A percentile compares a stretch with the other conserved stretches of the same genome.
Conservation (phyloP, 257 asterid genomes). For the Petunia secreta region DNA sequence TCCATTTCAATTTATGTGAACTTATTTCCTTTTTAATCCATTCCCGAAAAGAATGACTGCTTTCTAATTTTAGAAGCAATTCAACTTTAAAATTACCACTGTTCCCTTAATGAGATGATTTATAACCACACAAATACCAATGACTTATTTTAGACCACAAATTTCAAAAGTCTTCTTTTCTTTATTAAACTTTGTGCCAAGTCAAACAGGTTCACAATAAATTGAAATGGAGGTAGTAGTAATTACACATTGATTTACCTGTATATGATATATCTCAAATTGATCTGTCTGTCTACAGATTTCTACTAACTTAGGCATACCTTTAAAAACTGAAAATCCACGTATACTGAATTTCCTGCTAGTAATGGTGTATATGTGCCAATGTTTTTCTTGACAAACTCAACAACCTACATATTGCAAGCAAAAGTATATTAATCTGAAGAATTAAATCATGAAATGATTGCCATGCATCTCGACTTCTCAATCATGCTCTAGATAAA, state of each 20-base stretch:
- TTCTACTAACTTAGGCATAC: constrained; percentile 41
- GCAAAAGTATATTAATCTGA: not conserved
- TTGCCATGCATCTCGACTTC: not conserved
- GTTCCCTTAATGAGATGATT: no score
- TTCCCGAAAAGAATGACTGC: no score
- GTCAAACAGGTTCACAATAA: no score
- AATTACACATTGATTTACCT: not conserved
- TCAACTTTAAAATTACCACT: no score
- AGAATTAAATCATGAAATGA: not conserved
- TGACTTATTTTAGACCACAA: no score
- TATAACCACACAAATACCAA: no score
- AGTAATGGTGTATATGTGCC: constrained; percentile 71
- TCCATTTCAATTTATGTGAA: no score
- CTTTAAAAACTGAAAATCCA: constrained; percentile 75
- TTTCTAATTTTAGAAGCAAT: no score
- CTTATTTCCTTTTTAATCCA: no score
- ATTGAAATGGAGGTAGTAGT: not conserved
- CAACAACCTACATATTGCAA: constrained; percentile 59
- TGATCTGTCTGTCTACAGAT: not conserved
- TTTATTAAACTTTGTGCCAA: no score
- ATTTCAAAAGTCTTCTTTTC: no score
- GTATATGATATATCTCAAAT: not conserved
- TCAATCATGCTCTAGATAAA: not conserved
- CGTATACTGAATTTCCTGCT: constrained; percentile 92
- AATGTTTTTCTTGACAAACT: constrained; percentile 73